Evolutionary conservation across 768 basidiomycete species (phyloP).

Genomic region (Serendipita vermifera): DNA sequence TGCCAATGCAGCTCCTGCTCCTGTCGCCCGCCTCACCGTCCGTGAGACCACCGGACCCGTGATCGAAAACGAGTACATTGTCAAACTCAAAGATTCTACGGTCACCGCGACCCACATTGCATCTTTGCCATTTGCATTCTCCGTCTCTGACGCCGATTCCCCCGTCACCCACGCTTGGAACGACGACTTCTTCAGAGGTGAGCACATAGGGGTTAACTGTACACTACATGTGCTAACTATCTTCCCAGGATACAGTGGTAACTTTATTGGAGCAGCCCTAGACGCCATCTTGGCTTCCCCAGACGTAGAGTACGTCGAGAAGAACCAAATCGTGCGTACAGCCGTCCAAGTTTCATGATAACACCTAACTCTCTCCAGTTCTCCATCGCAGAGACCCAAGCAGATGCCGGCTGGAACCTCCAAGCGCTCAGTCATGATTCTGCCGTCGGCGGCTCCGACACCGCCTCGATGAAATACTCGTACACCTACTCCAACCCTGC

Average conservation of each 20-base stretch:
- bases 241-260: not conserved
- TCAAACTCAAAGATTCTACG: not conserved
- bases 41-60: not conserved
- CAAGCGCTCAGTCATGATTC: not conserved
- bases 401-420: not conserved
- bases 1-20: not conserved
- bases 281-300: not conserved
- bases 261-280: not conserved
- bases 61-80: not conserved
- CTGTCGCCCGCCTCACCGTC: not conserved
- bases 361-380: not conserved
- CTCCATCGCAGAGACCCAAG: not conserved
- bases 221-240: not conserved
- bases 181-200: not conserved
- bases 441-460: not conserved
- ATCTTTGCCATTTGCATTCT: not conserved
- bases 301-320: not conserved
- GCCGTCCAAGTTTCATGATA: not conserved
- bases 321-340: not conserved
- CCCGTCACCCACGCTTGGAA: not conserved
- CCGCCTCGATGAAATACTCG: conserved; percentile 17
- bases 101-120: not conserved
- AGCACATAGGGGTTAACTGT: not conserved
- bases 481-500: conserved; percentile 25
- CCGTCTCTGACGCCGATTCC: not conserved